Percentiles rank a stretch among this genome's conserved stretches.
Evolutionary conservation across 345 rosid genomes (phyloP).

Genomic region (Linum usitatissimum): DNA sequence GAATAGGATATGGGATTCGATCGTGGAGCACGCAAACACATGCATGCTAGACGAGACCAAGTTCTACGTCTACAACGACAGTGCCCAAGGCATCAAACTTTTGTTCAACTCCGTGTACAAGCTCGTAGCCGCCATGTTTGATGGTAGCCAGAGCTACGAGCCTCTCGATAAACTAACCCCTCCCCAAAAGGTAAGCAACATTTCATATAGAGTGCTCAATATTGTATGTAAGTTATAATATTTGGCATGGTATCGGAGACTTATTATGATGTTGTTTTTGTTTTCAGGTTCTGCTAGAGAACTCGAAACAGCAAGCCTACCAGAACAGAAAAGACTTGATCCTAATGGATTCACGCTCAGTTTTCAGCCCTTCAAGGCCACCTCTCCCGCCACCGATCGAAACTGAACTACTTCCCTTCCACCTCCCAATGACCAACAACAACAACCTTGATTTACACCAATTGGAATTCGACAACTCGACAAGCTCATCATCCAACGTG

Average conservation of each 20-base stretch:
- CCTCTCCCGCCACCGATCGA: slow-evolving; percentile 10
- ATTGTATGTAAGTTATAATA: not conserved
- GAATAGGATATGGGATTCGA: slow-evolving; percentile 40
- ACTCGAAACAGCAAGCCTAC: slow-evolving; percentile 39
- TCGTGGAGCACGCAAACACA: slow-evolving; percentile 43
- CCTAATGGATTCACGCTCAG: slow-evolving; percentile 13
- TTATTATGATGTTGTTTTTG: not conserved
- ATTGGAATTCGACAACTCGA: slow-evolving; percentile 17
- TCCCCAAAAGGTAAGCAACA: slow-evolving; percentile 28
- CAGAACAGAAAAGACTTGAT: slow-evolving; percentile 18
- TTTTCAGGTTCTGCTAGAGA: slow-evolving; percentile 33
- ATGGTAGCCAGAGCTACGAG: slow-evolving; percentile 15
- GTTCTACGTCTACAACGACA: slow-evolving; percentile 26
- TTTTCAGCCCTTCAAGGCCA: slow-evolving; percentile 23
- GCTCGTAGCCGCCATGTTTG: slow-evolving; percentile 32
- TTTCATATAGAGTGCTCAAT: not conserved
- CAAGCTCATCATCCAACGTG: slow-evolving; percentile 17
- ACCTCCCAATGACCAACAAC: slow-evolving; percentile 1
- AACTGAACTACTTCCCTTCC: slow-evolving; percentile 13
- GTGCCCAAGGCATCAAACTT: slow-evolving; percentile 21
- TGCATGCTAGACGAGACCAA: slow-evolving; percentile 48
- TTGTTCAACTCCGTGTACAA: slow-evolving; percentile 42
- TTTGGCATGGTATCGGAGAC: not conserved
- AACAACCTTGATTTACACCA: slow-evolving; percentile 18
- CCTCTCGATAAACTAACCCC: slow-evolving; percentile 23